Conservation (phyloP, 208 protist species). For the Acanthamoeba sp. region DNA sequence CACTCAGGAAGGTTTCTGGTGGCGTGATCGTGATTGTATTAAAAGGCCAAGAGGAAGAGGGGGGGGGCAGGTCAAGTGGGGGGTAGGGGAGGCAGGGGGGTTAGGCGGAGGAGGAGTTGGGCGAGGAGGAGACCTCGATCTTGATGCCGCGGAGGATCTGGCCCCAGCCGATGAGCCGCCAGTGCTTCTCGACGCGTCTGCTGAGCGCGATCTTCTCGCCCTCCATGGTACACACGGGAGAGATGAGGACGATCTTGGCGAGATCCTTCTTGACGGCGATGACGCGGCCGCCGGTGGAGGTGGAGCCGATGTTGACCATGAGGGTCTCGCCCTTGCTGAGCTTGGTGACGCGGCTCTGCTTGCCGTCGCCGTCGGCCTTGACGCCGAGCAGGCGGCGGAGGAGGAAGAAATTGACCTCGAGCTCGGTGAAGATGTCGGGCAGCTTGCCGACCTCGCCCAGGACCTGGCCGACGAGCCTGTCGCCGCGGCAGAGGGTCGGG, state of each 20-base stretch:
- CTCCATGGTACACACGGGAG: conserved; percentile 97
- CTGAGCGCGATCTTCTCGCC: conserved; percentile 98
- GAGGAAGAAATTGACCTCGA: conserved; percentile 99
- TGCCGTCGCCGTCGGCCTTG: conserved; percentile 92
- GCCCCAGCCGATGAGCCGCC: conserved; percentile 87
- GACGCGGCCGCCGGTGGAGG: conserved; percentile 97
- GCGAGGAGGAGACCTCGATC: conserved; percentile 63
- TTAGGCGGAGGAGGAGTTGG: neutral
- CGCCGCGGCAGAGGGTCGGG: conserved; percentile 98
- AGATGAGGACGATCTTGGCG: conserved; percentile 96
- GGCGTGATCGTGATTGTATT: too few species aligned
- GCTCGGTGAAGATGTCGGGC: conserved; percentile 97
- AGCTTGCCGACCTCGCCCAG: conserved; percentile 92
- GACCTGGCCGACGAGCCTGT: conserved; percentile 98
- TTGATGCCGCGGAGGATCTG: conserved; percentile 64
- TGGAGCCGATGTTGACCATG: conserved; percentile 99
- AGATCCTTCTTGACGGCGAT: conserved; percentile 96
- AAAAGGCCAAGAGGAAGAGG: too few species aligned
- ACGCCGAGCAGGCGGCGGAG: conserved; percentile 96
- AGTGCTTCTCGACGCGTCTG: conserved; percentile 97
- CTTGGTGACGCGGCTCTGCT: conserved; percentile 90
- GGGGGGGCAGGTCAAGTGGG: too few species aligned
- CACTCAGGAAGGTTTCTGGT: too few species aligned
- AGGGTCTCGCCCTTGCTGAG: conserved; percentile 97
- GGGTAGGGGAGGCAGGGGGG: too few species aligned